Conservation (phyloP, 2,329 filamentous ascomycete genomes). For the Emmonsiellopsis sp. region DNA sequence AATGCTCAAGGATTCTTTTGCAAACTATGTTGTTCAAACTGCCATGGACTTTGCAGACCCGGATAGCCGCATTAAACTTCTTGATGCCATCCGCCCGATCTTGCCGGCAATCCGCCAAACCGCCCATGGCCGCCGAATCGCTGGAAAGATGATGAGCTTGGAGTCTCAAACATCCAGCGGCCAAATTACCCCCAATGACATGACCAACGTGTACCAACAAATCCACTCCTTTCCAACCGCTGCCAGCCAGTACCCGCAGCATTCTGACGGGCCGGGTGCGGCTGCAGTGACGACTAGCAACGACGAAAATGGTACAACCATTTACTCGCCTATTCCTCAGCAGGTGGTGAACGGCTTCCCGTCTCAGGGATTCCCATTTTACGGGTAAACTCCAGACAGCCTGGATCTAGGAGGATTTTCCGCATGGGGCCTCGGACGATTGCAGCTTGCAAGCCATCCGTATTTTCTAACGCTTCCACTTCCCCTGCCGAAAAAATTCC, state of each 20-base stretch:
- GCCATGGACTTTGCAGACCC: constrained; percentile 77
- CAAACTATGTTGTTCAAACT: constrained; percentile 97
- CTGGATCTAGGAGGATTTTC: too few species aligned
- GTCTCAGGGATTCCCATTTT: neutral
- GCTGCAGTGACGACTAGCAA: neutral
- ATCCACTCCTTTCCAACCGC: constrained; percentile 17
- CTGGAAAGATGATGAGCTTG: constrained; percentile 66
- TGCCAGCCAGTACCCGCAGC: constrained; percentile 17
- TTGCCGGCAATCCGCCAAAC: constrained; percentile 79
- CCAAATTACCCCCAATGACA: constrained; percentile 31
- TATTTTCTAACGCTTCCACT: too few species aligned
- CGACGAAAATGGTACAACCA: constrained; percentile 19
- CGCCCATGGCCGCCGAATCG: constrained; percentile 88
- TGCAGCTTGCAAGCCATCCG: too few species aligned
- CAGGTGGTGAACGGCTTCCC: constrained; percentile 14
- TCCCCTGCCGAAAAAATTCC: neutral
- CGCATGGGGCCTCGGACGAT: too few species aligned
- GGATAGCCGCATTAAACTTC: constrained; percentile 62
- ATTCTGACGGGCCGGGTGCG: neutral
- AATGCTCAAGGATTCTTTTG: constrained; percentile 83
- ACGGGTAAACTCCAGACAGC: neutral
- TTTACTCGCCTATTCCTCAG: constrained; percentile 23
- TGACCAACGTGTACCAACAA: constrained; percentile 25
- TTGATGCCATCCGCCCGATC: constrained; percentile 78
- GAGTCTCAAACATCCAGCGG: constrained; percentile 35